Evolutionary conservation across 768 basidiomycete species (phyloP).

Genomic region (Mycena rosella): DNA sequence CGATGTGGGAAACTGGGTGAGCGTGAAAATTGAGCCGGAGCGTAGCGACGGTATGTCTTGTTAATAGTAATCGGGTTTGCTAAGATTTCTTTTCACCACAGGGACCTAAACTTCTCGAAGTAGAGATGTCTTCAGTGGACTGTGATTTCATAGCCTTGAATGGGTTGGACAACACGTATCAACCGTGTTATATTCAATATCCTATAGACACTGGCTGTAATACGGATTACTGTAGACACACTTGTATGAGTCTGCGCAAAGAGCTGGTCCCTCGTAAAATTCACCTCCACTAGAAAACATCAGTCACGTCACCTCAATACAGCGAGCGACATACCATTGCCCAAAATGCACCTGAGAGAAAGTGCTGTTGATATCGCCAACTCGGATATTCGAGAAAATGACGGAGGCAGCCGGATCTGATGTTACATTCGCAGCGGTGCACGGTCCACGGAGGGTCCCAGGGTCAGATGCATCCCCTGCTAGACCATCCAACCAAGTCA

Average conservation of each 20-base stretch:
- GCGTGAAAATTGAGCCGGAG: too few relatives aligned
- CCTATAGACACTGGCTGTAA: slow-evolving; percentile 30
- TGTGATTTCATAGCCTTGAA: slow-evolving; percentile 21
- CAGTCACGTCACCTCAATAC: slow-evolving; percentile 9
- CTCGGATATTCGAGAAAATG: slow-evolving; percentile 55
- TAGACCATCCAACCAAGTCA: slow-evolving; percentile 53
- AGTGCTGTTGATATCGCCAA: slow-evolving; percentile 53
- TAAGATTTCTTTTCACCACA: too few relatives aligned
- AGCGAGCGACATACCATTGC: slow-evolving; percentile 25
- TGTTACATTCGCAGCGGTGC: slow-evolving; percentile 49
- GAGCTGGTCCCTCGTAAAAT: slow-evolving; percentile 21
- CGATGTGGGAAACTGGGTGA: too few relatives aligned
- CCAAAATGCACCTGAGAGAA: slow-evolving; percentile 35
- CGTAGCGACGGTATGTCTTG: too few relatives aligned
- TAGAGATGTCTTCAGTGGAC: slow-evolving; percentile 14
- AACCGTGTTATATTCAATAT: slow-evolving; percentile 17
- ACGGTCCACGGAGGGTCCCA: slow-evolving; percentile 52
- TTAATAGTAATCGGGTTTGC: too few relatives aligned
- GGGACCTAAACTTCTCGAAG: too few relatives aligned
- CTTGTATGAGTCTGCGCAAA: slow-evolving; percentile 15
- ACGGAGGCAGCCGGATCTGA: slow-evolving; percentile 45
- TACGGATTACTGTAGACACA: slow-evolving; percentile 27
- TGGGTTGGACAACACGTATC: slow-evolving; percentile 21
- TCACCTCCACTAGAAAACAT: slow-evolving; percentile 23
- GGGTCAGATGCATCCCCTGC: slow-evolving; percentile 36